A percentile compares a stretch with the other conserved stretches of the same genome.
Evolutionary conservation across 2,329 filamentous ascomycete species (phyloP).

Genomic region (Zasmidium citrigriseum): DNA sequence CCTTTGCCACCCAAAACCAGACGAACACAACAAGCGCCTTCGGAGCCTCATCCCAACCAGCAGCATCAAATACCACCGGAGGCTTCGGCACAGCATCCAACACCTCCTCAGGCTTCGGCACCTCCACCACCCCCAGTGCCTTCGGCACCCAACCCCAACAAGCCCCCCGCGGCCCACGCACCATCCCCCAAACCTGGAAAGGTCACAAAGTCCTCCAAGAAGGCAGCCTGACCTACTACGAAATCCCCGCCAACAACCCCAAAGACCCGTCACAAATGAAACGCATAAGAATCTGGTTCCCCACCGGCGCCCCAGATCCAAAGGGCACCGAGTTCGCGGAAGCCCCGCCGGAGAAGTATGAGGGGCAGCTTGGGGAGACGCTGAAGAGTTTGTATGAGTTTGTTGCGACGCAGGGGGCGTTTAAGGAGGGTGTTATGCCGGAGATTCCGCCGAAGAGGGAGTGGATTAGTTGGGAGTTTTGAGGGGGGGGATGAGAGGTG

Average conservation of each 20-base stretch:
- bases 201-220: conserved; percentile 4
- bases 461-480: conserved; percentile 54
- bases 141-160: too few relatives aligned
- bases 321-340: conserved; percentile 50
- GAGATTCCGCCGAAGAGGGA: conserved; percentile 75
- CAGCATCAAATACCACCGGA: neutral
- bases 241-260: neutral
- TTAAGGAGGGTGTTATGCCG: conserved; percentile 72
- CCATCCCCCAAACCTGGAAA: conserved; percentile 47
- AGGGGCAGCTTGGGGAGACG: conserved; percentile 54
- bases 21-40: neutral
- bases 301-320: conserved; percentile 58
- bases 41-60: neutral
- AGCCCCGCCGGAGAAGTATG: conserved; percentile 55
- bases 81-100: conserved; percentile 1
- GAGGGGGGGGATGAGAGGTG: neutral
- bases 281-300: conserved; percentile 8
- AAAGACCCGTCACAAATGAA: neutral
- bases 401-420: conserved; percentile 66
- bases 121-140: conserved; percentile 1
- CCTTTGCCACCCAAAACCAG: neutral
- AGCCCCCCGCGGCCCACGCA: conserved; percentile 19
- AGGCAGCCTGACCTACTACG: neutral
- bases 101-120: neutral
- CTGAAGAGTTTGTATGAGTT: conserved; percentile 64